Evolutionary conservation across 2,329 filamentous ascomycete genomes (phyloP).

Genomic region (Ilyonectria mors-panacis): DNA sequence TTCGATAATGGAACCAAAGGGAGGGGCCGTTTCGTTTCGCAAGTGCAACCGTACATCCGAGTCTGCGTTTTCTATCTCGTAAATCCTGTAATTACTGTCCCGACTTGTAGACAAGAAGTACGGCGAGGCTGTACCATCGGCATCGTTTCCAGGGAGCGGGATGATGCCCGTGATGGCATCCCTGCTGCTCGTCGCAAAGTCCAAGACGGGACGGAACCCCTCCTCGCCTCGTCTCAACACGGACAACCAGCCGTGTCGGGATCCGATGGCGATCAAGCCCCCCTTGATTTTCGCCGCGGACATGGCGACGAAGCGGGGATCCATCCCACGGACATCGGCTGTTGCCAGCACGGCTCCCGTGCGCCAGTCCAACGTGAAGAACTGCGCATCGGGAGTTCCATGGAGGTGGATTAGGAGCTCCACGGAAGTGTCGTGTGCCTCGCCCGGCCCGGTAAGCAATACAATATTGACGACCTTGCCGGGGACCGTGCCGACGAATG

Average conservation of each 20-base stretch:
- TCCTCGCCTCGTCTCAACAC: constrained; percentile 47
- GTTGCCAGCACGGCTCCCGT: constrained; percentile 49
- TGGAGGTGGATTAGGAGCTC: constrained; percentile 64
- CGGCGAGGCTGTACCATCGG: constrained; percentile 30
- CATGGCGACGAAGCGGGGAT: constrained; percentile 65
- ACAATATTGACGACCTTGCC: constrained; percentile 69
- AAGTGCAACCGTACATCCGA: constrained; percentile 57
- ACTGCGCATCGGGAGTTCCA: constrained; percentile 59
- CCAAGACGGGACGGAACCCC: constrained; percentile 50
- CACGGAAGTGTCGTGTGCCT: constrained; percentile 22
- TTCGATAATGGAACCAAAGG: constrained; percentile 84
- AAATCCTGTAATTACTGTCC: constrained; percentile 83
- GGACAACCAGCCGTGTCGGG: constrained; percentile 65
- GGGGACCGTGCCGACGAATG: constrained; percentile 56
- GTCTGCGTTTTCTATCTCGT: constrained; percentile 53
- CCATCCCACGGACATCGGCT: constrained; percentile 56
- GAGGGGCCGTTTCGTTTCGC: constrained; percentile 77
- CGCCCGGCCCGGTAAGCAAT: constrained; percentile 49
- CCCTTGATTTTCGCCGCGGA: constrained; percentile 59
- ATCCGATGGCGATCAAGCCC: constrained; percentile 66
- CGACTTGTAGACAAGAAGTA: constrained; percentile 81
- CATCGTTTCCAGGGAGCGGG: constrained; percentile 55
- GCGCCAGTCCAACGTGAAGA: constrained; percentile 57
- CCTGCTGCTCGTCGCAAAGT: constrained; percentile 58
- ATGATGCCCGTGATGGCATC: constrained; percentile 80